These are phyloP conservation scores for Adansonia madagascariensis DNA, from an alignment of 441 rosid genomes.

Conservation along the genomic window DNA sequence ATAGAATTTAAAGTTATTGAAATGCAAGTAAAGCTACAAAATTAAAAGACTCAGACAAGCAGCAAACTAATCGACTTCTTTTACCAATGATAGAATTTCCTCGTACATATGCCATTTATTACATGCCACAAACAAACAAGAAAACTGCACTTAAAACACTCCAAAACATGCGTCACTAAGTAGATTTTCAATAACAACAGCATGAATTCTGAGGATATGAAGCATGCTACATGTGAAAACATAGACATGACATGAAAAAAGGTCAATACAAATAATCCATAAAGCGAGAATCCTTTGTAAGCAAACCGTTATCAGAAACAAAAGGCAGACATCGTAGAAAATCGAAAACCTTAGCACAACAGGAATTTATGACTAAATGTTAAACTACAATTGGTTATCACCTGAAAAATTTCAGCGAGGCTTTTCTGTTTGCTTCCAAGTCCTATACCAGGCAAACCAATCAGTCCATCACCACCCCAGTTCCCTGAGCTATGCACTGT, in stretches of 20 bases:
- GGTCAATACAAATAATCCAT: constrained; percentile 2
- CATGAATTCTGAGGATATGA: background rate
- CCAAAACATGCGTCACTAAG: background rate
- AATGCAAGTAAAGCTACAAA: constrained; percentile 10
- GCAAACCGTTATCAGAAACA: background rate
- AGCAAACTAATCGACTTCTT: background rate
- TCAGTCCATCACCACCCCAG: constrained; percentile 85
- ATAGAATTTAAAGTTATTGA: background rate
- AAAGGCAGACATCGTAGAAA: background rate
- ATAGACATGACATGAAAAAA: background rate
- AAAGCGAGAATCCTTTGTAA: background rate
- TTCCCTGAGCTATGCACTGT: constrained; percentile 50
- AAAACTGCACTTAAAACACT: background rate
- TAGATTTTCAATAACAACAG: background rate
- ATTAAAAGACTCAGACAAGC: background rate
- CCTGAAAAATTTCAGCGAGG: constrained; percentile 89
- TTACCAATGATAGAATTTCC: background rate
- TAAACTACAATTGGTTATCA: constrained; percentile 30
- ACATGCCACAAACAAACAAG: background rate
- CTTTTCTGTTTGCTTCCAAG: constrained; percentile 83
- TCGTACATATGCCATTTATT: background rate
- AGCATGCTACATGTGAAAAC: background rate
- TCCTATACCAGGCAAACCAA: constrained; percentile 77
- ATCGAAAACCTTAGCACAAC: background rate
- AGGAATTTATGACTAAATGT: background rate